Conservation (phyloP, 768 basidiomycete species). For the Suillus occidentalis region DNA sequence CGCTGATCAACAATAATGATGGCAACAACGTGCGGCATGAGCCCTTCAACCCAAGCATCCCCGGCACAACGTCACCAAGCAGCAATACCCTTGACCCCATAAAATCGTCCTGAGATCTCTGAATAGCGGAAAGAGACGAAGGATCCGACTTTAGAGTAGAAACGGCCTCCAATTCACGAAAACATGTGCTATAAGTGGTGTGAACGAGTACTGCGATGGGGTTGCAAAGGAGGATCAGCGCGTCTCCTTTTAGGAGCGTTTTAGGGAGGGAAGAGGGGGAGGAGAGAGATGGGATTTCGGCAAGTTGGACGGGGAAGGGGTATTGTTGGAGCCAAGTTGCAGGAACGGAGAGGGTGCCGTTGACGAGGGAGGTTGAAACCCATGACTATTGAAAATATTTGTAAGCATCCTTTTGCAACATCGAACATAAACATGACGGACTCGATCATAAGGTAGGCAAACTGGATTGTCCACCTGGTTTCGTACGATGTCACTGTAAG, state of each 20-base stretch:
- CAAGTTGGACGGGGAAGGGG: slow-evolving; percentile 47
- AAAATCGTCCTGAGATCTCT: too few relatives aligned
- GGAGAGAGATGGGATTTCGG: slow-evolving; percentile 34
- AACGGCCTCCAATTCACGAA: too few relatives aligned
- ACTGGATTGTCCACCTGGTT: slow-evolving; percentile 48
- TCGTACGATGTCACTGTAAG: slow-evolving; percentile 42
- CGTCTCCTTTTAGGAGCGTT: slow-evolving; percentile 46
- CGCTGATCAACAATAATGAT: too few relatives aligned
- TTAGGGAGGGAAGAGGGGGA: slow-evolving; percentile 18
- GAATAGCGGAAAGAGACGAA: too few relatives aligned
- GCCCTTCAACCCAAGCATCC: too few relatives aligned
- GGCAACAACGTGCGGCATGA: too few relatives aligned
- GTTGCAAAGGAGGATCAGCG: slow-evolving; percentile 61
- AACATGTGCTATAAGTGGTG: slow-evolving; percentile 27
- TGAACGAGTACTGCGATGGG: too few relatives aligned
- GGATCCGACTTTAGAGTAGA: too few relatives aligned
- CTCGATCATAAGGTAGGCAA: slow-evolving; percentile 26
- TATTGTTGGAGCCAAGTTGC: slow-evolving; percentile 62
- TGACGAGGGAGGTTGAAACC: slow-evolving; percentile 19
- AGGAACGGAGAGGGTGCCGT: slow-evolving; percentile 42
- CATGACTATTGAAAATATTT: slow-evolving; percentile 17
- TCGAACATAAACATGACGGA: slow-evolving; percentile 15
- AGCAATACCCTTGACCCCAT: too few relatives aligned
- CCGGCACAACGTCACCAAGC: too few relatives aligned
- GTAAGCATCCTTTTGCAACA: background rate